Base-by-base conservation (phyloP, 257 asterid genomes). In the Lithospermum erythrorhizon region DNA sequence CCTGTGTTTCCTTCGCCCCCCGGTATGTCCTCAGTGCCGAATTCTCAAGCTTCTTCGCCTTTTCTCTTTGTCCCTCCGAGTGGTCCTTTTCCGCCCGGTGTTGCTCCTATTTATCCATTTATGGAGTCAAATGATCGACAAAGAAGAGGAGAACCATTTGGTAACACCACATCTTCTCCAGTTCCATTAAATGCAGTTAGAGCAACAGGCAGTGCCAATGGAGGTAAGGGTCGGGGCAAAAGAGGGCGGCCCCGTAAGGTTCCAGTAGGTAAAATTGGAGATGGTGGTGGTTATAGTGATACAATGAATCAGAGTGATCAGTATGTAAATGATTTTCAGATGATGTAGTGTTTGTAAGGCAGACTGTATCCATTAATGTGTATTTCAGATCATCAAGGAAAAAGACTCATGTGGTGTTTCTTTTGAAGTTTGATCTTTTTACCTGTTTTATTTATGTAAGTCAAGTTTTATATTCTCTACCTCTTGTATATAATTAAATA, bases 51-150 rank as follows among this genome's bases (percentile, higher is more conserved):
- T 3, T 41, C 49, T 41, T 30, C 89, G 19, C 90, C 96, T 24
- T 91, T 91, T 69, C 87, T 83, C 16, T 85, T 96, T 66, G 89
- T 91, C 37, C 79, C 98, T 14, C 98, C 98, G 6, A 53, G 80
- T 13, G 98, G 98, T 30, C 98, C 98, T 48, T 91, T 91, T 51
- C 98, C 98, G 2, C 69, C 90, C 2, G 98, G 96, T 10, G 76
- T 90, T 61, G 84, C 87, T 55, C 98, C 98, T 13, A 75, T 90
- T 75, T 90, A 80, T 75, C 96, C 96, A 83, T 90, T 65, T 56
- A 79, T 13, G 49, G 71, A 63, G 27, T 69, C 87, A 11, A 58
- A 55, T 29, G 76, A 57, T 21, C 19, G 81, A 54, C 85, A 72
- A 47, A 10, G 61, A 16, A 59, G 74, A 21, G 73, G 62, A 24